A percentile compares a stretch with the other conserved stretches of the same genome.
Conservation (phyloP, 1,284 basidiomycete species). For the Rhodotorula mucilaginosa region DNA sequence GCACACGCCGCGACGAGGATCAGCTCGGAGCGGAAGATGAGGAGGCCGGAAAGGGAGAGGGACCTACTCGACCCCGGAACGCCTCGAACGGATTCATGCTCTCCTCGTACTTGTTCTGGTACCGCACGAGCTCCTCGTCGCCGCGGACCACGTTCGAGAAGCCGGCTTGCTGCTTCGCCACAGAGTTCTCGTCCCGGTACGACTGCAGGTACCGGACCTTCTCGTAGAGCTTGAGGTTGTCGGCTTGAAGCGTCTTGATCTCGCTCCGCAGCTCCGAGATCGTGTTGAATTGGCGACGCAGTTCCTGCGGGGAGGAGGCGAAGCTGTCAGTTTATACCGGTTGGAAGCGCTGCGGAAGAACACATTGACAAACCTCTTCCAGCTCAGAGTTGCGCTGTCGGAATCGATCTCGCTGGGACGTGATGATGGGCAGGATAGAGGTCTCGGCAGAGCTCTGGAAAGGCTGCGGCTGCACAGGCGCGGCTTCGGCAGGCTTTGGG, state of each 20-base stretch:
- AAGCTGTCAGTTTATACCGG: background rate
- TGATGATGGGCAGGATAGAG: constrained; percentile 92
- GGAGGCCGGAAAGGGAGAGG: constrained; percentile 1
- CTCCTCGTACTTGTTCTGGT: constrained; percentile 88
- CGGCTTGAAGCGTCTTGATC: constrained; percentile 80
- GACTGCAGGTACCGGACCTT: constrained; percentile 96
- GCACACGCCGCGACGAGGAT: background rate
- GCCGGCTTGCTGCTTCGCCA: constrained; percentile 21
- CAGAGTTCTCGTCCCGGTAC: constrained; percentile 62
- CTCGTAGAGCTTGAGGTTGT: constrained; percentile 93
- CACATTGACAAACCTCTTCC: constrained; percentile 68
- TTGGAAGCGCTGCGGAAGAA: background rate
- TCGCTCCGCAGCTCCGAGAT: constrained; percentile 86
- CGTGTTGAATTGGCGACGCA: constrained; percentile 87
- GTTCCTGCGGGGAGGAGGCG: constrained; percentile 59
- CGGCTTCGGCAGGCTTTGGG: background rate
- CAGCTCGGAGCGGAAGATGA: background rate
- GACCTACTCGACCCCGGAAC: constrained; percentile 83
- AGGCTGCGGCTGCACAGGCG: background rate
- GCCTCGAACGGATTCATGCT: constrained; percentile 96
- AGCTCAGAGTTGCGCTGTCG: constrained; percentile 91
- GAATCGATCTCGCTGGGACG: constrained; percentile 92
- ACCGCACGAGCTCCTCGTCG: constrained; percentile 77
- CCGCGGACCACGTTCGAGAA: constrained; percentile 43
- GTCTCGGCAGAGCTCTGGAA: constrained; percentile 60